These are phyloP conservation scores for Penicillium crustosum DNA, from an alignment of 2,329 filamentous ascomycete genomes.

Conservation along the genomic window DNA sequence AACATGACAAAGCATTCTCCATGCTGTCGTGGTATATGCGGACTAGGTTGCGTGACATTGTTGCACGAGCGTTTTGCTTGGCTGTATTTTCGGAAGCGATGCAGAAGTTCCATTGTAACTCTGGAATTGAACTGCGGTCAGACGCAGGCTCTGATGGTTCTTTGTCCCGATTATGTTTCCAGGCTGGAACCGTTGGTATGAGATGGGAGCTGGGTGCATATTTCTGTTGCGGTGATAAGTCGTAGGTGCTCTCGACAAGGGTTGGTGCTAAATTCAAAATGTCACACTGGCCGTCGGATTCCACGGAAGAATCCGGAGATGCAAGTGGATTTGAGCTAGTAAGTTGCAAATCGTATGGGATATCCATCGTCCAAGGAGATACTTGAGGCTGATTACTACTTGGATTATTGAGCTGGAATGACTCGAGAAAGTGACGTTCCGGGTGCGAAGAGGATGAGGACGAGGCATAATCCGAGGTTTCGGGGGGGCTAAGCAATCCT, in stretches of 20 bases:
- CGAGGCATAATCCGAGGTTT: background rate
- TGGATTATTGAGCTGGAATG: background rate
- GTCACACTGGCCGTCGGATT: background rate
- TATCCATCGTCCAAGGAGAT: slow-evolving; percentile 1
- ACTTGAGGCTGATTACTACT: background rate
- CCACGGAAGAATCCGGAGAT: background rate
- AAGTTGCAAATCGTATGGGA: background rate
- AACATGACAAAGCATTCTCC: slow-evolving; percentile 47
- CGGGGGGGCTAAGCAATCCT: background rate
- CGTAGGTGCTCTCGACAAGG: background rate
- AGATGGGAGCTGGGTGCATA: background rate
- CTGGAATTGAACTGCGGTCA: background rate
- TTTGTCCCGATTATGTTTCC: background rate
- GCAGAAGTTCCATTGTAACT: background rate
- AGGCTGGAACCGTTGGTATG: background rate
- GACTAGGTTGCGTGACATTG: slow-evolving; percentile 41
- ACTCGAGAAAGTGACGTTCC: background rate
- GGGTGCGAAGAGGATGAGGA: background rate
- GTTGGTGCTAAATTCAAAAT: background rate
- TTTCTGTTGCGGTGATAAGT: background rate
- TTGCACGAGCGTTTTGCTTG: slow-evolving; percentile 36
- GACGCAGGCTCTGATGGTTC: background rate
- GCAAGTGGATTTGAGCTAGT: background rate
- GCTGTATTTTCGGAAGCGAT: slow-evolving; percentile 30
- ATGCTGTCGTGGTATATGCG: slow-evolving; percentile 48